Conservation (phyloP, 2,329 filamentous ascomycete species). For the Ophiostoma quercus region DNA sequence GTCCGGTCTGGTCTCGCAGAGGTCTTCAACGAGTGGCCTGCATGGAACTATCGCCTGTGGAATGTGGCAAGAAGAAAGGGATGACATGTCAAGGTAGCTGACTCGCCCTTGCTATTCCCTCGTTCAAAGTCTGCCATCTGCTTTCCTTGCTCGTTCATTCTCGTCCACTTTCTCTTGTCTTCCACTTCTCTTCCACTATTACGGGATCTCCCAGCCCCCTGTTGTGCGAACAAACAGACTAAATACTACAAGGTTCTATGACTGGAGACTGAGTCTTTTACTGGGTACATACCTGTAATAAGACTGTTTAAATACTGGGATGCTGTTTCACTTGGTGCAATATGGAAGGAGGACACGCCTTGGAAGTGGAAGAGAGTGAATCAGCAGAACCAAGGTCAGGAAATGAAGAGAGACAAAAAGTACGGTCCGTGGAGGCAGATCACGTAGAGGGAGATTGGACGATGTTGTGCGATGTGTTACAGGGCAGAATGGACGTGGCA, state of each 20-base stretch:
- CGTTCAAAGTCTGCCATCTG: background rate
- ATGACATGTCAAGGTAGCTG: background rate
- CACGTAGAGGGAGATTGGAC: background rate
- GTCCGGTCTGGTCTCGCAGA: background rate
- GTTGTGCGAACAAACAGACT: background rate
- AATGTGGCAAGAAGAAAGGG: background rate
- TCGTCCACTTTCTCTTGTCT: background rate
- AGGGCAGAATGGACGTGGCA: background rate
- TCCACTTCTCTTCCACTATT: background rate
- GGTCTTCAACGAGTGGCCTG: background rate
- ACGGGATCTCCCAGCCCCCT: background rate
- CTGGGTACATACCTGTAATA: conserved; percentile 1
- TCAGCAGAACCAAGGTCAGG: conserved; percentile 1
- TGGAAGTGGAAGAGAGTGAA: conserved; percentile 9
- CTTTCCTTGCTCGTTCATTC: background rate
- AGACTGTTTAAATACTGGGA: background rate
- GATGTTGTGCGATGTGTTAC: background rate
- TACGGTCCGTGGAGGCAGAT: background rate
- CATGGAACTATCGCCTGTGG: background rate
- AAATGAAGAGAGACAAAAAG: conserved; percentile 8
- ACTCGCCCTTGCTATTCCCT: background rate
- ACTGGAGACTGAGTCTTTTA: background rate
- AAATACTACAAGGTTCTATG: conserved; percentile 3
- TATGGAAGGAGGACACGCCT: background rate
- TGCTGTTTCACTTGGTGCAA: background rate